These are phyloP conservation scores for Barnettozyma hawaiiensis DNA, from an alignment of 1,139 yeast species.

Conservation along the genomic window DNA sequence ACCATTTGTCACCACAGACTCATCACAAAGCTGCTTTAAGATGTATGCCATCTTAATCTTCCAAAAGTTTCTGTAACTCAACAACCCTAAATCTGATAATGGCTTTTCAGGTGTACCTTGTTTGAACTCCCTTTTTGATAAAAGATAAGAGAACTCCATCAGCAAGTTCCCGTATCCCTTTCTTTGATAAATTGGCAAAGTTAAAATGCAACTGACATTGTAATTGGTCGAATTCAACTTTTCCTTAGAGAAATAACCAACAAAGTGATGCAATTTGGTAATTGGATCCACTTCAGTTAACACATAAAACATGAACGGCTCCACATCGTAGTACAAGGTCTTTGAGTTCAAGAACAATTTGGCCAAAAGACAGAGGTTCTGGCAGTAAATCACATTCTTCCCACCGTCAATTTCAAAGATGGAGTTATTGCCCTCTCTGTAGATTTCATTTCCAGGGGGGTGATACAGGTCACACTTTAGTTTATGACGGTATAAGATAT, in stretches of 20 bases:
- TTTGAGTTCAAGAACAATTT: conserved; percentile 86
- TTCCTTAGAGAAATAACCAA: conserved; percentile 92
- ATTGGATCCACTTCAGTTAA: conserved; percentile 61
- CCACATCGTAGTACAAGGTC: conserved; percentile 89
- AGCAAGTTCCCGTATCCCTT: conserved; percentile 85
- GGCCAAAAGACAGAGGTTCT: conserved; percentile 82
- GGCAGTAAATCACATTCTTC: conserved; percentile 76
- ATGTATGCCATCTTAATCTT: conserved; percentile 53
- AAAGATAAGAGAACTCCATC: conserved; percentile 82
- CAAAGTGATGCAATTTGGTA: conserved; percentile 60
- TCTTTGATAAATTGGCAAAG: conserved; percentile 82
- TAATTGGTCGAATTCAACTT: conserved; percentile 69
- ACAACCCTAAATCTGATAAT: conserved; percentile 74
- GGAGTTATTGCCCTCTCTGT: conserved; percentile 61
- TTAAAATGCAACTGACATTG: conserved; percentile 85
- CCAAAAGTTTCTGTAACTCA: conserved; percentile 90
- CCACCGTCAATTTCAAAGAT: conserved; percentile 93
- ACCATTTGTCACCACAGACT: conserved; percentile 13
- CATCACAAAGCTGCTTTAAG: conserved; percentile 34
- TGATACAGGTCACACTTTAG: conserved; percentile 61
- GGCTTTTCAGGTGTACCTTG: conserved; percentile 96
- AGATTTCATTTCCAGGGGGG: conserved; percentile 92
- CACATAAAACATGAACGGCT: conserved; percentile 86
- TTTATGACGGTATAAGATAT: conserved; percentile 62
- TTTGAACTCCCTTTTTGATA: conserved; percentile 68